A percentile compares a stretch with the other conserved stretches of the same genome.
Conservation (phyloP, 306 rosid genomes). For the Trifolium pratense region DNA sequence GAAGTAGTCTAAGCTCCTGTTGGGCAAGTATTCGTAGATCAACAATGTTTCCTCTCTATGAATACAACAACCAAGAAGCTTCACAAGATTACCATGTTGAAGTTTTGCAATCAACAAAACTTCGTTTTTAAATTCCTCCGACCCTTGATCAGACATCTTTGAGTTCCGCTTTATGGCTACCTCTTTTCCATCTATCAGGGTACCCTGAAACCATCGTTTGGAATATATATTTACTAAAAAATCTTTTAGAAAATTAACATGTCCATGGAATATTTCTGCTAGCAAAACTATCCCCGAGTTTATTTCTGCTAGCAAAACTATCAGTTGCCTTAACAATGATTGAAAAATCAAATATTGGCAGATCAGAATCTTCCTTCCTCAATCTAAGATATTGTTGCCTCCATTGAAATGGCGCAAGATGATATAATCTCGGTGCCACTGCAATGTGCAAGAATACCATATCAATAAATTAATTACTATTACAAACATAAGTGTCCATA, state of each 20-base stretch:
- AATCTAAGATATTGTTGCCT: background rate
- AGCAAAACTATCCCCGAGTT: background rate
- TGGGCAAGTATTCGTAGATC: background rate
- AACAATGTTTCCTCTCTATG: background rate
- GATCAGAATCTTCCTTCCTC: conserved; percentile 36
- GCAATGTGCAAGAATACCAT: background rate
- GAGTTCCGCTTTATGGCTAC: conserved; percentile 41
- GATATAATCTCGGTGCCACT: background rate
- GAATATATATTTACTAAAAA: background rate
- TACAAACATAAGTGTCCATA: no score
- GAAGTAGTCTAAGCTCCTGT: conserved; percentile 34
- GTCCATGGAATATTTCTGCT: background rate
- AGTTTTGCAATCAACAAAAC: background rate
- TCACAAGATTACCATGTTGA: conserved; percentile 10
- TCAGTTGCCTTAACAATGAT: background rate
- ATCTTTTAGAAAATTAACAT: background rate
- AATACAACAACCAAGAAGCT: background rate
- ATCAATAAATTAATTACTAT: conserved; percentile 1
- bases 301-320: background rate
- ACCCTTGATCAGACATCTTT: conserved; percentile 33
- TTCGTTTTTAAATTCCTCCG: background rate
- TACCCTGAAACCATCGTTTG: conserved; percentile 32
- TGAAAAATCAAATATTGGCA: conserved; percentile 2
- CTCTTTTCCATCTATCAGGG: conserved; percentile 29
- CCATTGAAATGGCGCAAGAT: background rate